Evolutionary conservation across 176 grass and related monocot genomes (phyloP), one percentile per base, ranked within the genome.

Genomic region (Oryza longistaminata): DNA sequence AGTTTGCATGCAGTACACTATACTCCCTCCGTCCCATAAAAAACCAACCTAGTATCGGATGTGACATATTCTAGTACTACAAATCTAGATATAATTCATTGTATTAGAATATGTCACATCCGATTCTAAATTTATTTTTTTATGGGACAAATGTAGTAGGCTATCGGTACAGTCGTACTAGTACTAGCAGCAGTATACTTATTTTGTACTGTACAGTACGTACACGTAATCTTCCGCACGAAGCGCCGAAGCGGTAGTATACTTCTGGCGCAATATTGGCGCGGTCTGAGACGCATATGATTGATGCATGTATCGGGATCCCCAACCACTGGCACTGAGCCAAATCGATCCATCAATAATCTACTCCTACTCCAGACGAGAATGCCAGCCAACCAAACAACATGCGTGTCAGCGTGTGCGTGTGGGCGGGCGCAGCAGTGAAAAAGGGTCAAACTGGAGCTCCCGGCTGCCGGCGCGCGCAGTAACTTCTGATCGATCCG

Each of bases 221-320:
- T 26, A 31, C 34, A 35, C 11, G 24, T 43, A 6, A 52, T 52
- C 49, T 42, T 48, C 60, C 67, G 44, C 75, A 25, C 10, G 31
- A 82, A 11, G 52, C 9, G 29, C 29, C 29, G 29, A 31, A 31
- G 29, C 29, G 29, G 29, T 3, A 24, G 53, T 22, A 60, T 7
- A 60, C 55, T 60, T n/a, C 19, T 60, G 55, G 55, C 21, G 11
- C 8, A 62, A 58, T 58, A 43, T 43, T 43, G 53, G 17, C 53
- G 19, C 19, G 6, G 53, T 16, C 53, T 62, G 9, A 37, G 61
- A 40, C 40, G 17, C 31, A 74, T 29, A 85, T 81, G 70, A 70
- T 64, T 34, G 67, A 37, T 35, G 58, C 25, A 16, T 27, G 79
- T 55, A 82, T 73, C 66, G 88, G 83, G 78, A 90, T 90, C 83